These are phyloP conservation scores for Conticribra guillardii DNA, from an alignment of 108 stramenopile species.

Conservation along the genomic window DNA sequence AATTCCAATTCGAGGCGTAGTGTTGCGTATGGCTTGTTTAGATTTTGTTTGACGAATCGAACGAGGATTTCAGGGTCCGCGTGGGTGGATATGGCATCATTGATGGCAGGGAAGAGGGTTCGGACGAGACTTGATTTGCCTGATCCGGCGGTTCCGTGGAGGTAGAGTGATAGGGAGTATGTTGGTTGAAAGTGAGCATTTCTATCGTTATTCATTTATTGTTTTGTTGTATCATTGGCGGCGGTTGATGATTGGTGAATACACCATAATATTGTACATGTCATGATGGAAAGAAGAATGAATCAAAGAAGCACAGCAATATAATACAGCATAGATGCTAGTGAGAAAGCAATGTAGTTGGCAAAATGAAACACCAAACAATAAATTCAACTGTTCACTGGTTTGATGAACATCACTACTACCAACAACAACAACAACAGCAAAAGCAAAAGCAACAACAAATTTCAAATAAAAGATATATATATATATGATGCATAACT, in stretches of 20 bases:
- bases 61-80: constrained; percentile 66
- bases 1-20: constrained; percentile 62
- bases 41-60: constrained; percentile 80
- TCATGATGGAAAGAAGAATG: no score
- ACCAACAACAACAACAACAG: no score
- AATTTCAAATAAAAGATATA: background rate
- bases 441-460: no score
- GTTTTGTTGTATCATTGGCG: no score
- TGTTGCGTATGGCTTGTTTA: constrained; percentile 60
- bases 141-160: constrained; percentile 65
- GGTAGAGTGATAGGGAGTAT: constrained; percentile 61
- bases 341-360: constrained; percentile 3
- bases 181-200: constrained; percentile 71
- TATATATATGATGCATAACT: background rate
- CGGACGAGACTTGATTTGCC: constrained; percentile 72
- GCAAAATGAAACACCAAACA: background rate
- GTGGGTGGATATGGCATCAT: constrained; percentile 46
- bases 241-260: no score
- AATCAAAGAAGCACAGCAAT: no score
- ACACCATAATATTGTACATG: no score
- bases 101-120: constrained; percentile 53
- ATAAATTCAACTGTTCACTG: no score
- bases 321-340: no score
- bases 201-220: no score
- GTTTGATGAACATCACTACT: no score